Conservation (phyloP, 2,329 filamentous ascomycete genomes). For the Ciborinia camelliae region DNA sequence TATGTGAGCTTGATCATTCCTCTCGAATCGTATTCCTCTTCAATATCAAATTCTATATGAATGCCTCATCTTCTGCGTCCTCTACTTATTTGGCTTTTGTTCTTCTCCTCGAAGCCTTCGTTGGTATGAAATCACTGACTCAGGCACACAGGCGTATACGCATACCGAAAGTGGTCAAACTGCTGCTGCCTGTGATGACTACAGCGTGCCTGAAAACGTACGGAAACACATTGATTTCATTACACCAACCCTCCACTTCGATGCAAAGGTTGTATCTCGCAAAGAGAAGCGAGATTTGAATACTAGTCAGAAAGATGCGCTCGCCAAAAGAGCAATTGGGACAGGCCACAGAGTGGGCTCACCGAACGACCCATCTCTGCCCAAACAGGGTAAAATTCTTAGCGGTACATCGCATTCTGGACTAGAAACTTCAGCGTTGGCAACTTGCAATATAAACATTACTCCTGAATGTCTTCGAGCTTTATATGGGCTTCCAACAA, state of each 20-base stretch:
- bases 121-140: not conserved
- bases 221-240: slow-evolving; percentile 22
- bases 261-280: slow-evolving; percentile 17
- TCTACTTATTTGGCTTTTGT: not conserved
- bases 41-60: not conserved
- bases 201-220: slow-evolving; percentile 20
- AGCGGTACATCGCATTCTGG: not conserved
- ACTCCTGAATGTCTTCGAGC: slow-evolving; percentile 53
- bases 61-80: not conserved
- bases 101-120: too few species aligned
- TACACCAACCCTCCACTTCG: slow-evolving; percentile 23
- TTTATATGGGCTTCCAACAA: slow-evolving; percentile 46
- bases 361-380: slow-evolving; percentile 36
- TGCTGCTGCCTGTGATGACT: slow-evolving; percentile 22
- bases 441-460: slow-evolving; percentile 49
- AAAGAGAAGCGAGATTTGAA: slow-evolving; percentile 16
- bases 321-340: slow-evolving; percentile 36
- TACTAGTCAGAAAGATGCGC: not conserved
- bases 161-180: slow-evolving; percentile 26
- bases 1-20: slow-evolving; percentile 17
- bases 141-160: slow-evolving; percentile 17
- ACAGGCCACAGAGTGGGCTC: slow-evolving; percentile 41
- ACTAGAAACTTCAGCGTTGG: slow-evolving; percentile 7
- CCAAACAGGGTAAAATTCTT: slow-evolving; percentile 33
- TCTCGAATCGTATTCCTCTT: not conserved